Evolutionary conservation across 2,329 filamentous ascomycete species (phyloP), one percentile per base, ranked within the genome.

Genomic region (Bipolaris victoriae): DNA sequence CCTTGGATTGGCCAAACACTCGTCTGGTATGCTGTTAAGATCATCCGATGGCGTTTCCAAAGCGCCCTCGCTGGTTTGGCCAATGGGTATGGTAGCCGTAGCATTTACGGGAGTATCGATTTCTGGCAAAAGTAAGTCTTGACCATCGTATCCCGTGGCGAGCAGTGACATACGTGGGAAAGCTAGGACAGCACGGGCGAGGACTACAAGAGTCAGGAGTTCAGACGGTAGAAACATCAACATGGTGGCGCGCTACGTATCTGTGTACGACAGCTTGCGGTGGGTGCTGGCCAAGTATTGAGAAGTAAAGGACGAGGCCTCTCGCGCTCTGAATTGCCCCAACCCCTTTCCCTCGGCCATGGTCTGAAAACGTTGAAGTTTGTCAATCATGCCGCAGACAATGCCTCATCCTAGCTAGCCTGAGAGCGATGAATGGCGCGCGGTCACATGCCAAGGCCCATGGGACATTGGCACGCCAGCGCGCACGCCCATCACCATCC

Each of bases 201-300:
- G 44, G 9, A 64, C 44, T 37, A 67, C 48, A 41, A 68, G 49
- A 26, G 57, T 55, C 22, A 63, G 47, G 22, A 70, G 33, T 47
- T 62, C 63, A n/a, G 50, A 39, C 6, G 56, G 61, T 33, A 66
- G 59, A 56, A 48, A 45, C 37, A 49, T 33, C 16, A 61, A 60
- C 52, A 51, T 61, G 33, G 40, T 39, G 11, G 3, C 48, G 13
- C 24, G n/a, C 11, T 39, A 31, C 29, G 29, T 31, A 24, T 18
- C n/a, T 31, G 31, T 18, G 24, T 33, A 13, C 24, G 15, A 20
- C 39, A 13, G 5, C 16, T 22, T 36, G 22, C 20, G 26, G 24
- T 5, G 13, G 11, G 20, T 16, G 33, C 45, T 36, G 49, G 29
- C n/a, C 15, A 18, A 20, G 10, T 35, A 35, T 40, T 22, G 33